Conservation (phyloP, 2,329 filamentous ascomycete species). For the Hymenoscyphus fraxineus region DNA sequence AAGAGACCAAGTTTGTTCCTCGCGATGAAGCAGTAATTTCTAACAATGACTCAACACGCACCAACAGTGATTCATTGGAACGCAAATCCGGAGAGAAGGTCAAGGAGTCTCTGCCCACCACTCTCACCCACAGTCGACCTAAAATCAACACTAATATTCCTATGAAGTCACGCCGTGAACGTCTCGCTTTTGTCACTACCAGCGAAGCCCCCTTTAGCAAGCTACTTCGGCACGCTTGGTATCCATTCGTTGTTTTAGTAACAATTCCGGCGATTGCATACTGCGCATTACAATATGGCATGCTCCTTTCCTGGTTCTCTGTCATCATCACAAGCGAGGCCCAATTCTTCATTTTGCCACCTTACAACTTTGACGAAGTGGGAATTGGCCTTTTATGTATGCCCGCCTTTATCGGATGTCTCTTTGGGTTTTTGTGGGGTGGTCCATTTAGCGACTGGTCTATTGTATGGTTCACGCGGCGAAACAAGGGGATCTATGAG, state of each 20-base stretch:
- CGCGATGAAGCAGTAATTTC: background rate
- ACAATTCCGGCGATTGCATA: conserved; percentile 40
- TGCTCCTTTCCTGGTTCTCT: conserved; percentile 38
- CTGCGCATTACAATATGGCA: conserved; percentile 37
- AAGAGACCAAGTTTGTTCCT: conserved; percentile 39
- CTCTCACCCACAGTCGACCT: background rate
- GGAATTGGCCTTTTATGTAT: conserved; percentile 40
- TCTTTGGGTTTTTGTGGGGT: conserved; percentile 34
- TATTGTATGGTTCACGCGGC: conserved; percentile 36
- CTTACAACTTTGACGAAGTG: conserved; percentile 40
- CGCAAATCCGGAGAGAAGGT: background rate
- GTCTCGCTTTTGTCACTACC: conserved; percentile 36
- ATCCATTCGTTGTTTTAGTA: conserved; percentile 37
- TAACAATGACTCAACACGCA: background rate
- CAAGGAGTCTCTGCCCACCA: background rate
- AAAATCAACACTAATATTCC: conserved; percentile 29
- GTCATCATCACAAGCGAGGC: conserved; percentile 38
- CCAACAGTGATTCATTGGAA: background rate
- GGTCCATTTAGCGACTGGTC: conserved; percentile 38
- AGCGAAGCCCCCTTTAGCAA: conserved; percentile 26
- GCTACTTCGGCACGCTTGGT: conserved; percentile 36
- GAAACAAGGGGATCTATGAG: conserved; percentile 39
- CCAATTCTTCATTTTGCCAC: conserved; percentile 36
- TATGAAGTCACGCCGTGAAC: conserved; percentile 42
- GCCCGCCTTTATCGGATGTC: conserved; percentile 39